Evolutionary conservation across 768 basidiomycete species (phyloP).

Genomic region (Russula earlei): DNA sequence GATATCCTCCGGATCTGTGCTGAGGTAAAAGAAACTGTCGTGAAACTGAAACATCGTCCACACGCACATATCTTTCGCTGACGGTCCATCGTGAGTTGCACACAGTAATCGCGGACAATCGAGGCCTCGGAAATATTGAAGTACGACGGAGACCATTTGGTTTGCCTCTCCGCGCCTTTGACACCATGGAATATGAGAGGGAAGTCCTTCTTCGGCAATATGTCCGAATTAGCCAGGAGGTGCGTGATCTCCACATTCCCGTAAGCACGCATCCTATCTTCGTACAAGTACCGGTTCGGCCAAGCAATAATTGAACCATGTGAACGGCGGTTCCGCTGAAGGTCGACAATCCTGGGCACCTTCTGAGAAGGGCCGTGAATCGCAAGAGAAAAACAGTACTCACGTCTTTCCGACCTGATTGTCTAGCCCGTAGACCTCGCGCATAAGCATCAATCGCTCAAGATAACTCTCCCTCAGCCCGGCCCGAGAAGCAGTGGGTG

Average conservation of each 20-base stretch:
- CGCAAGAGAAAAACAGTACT: constrained; percentile 5
- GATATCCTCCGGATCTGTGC: constrained; percentile 26
- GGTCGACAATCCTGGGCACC: constrained; percentile 18
- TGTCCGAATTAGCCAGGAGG: constrained; percentile 22
- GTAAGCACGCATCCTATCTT: constrained; percentile 26
- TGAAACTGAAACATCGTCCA: background rate
- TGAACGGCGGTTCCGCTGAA: constrained; percentile 18
- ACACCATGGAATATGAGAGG: constrained; percentile 30
- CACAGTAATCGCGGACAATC: constrained; percentile 28
- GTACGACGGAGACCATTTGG: constrained; percentile 31
- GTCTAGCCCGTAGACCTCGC: constrained; percentile 24
- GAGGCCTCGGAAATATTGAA: constrained; percentile 34
- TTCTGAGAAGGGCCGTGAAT: background rate
- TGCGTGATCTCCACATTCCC: constrained; percentile 25
- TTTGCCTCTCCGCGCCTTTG: constrained; percentile 28
- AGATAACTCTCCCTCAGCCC: constrained; percentile 30
- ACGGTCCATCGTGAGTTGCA: constrained; percentile 22
- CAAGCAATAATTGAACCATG: constrained; percentile 39
- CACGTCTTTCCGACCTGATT: constrained; percentile 26
- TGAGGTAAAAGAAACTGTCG: background rate
- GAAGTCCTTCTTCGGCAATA: constrained; percentile 24
- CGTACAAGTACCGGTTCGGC: constrained; percentile 41
- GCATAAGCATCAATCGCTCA: constrained; percentile 28
- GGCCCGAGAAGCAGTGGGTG: constrained; percentile 21
- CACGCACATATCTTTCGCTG: constrained; percentile 27